phyloP scores from a whole-genome alignment of 257 asterid genomes.

The Marsdenia floribunda region DNA sequence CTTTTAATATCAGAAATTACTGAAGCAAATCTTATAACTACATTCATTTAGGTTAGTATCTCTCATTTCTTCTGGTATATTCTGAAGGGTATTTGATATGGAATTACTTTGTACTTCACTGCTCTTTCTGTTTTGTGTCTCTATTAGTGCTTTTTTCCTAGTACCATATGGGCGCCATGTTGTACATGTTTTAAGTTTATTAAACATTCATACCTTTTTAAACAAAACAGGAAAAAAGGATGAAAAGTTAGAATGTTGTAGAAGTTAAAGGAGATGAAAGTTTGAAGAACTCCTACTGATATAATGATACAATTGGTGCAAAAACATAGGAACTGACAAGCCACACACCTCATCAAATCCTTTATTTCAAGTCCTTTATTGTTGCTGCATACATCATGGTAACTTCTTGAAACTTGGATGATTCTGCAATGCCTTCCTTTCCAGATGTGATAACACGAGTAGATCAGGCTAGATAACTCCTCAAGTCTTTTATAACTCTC shows the following conservation, averaged over 20 bases:
- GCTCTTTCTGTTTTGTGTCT: background rate
- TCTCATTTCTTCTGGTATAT: too few relatives aligned
- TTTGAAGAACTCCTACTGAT: background rate
- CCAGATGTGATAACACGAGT: too few relatives aligned
- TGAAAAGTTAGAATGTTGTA: background rate
- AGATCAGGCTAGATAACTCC: too few relatives aligned
- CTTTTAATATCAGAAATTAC: slow-evolving; percentile 38
- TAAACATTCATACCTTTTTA: background rate
- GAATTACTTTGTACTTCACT: background rate
- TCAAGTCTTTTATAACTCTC: too few relatives aligned
- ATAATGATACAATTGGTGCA: background rate
- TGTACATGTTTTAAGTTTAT: background rate
- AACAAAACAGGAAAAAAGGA: background rate
- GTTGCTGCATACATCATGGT: background rate
- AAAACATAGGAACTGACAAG: background rate
- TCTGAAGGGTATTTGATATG: background rate
- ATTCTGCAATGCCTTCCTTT: too few relatives aligned
- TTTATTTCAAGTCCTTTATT: too few relatives aligned
- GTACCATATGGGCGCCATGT: too few relatives aligned
- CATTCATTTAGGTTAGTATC: slow-evolving; percentile 11
- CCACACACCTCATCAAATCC: background rate
- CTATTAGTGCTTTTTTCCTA: background rate
- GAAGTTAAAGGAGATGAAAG: background rate
- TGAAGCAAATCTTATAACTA: slow-evolving; percentile 10
- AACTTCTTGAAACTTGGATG: background rate